These are phyloP conservation scores for Cladosporium phlei DNA, from an alignment of 2,329 filamentous ascomycete species.

Conservation along the genomic window DNA sequence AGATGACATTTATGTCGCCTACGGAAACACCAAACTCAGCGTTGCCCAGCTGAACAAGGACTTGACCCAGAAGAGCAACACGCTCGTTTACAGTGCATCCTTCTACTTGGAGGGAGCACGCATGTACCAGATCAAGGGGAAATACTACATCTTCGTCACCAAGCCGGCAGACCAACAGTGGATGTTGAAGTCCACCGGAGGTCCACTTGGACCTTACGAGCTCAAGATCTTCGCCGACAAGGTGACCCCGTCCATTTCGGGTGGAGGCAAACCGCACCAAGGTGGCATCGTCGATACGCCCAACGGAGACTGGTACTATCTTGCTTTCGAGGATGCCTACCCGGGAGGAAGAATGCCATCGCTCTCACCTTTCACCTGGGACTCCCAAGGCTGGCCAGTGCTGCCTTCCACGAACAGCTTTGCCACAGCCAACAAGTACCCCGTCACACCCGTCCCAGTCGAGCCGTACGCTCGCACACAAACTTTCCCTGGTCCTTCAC, in stretches of 20 bases:
- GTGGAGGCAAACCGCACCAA: slow-evolving; percentile 42
- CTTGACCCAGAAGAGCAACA: slow-evolving; percentile 40
- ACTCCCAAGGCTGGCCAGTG: slow-evolving; percentile 48
- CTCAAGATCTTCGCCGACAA: slow-evolving; percentile 41
- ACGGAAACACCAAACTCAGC: slow-evolving; percentile 46
- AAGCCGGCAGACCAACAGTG: slow-evolving; percentile 44
- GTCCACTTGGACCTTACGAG: slow-evolving; percentile 51
- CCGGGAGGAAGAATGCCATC: slow-evolving; percentile 55
- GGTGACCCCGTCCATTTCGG: slow-evolving; percentile 23
- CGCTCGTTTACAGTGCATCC: slow-evolving; percentile 41
- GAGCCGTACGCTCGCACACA: slow-evolving; percentile 34
- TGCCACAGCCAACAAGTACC: slow-evolving; percentile 42
- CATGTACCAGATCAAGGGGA: slow-evolving; percentile 54
- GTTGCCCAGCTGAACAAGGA: slow-evolving; percentile 51
- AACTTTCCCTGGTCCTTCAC: slow-evolving; percentile 39
- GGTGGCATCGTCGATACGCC: slow-evolving; percentile 52
- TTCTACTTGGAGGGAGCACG: slow-evolving; percentile 47
- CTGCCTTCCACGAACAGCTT: slow-evolving; percentile 39
- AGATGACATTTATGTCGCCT: slow-evolving; percentile 56
- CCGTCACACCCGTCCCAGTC: slow-evolving; percentile 27
- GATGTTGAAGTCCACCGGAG: slow-evolving; percentile 46
- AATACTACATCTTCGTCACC: slow-evolving; percentile 53
- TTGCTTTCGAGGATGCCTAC: slow-evolving; percentile 54
- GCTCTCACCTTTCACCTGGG: slow-evolving; percentile 52
- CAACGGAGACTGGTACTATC: slow-evolving; percentile 54